Percentiles rank a stretch among this genome's conserved stretches.
These are phyloP conservation scores for Linaria vulgaris DNA, from an alignment of 257 asterid genomes.

Conservation along the genomic window DNA sequence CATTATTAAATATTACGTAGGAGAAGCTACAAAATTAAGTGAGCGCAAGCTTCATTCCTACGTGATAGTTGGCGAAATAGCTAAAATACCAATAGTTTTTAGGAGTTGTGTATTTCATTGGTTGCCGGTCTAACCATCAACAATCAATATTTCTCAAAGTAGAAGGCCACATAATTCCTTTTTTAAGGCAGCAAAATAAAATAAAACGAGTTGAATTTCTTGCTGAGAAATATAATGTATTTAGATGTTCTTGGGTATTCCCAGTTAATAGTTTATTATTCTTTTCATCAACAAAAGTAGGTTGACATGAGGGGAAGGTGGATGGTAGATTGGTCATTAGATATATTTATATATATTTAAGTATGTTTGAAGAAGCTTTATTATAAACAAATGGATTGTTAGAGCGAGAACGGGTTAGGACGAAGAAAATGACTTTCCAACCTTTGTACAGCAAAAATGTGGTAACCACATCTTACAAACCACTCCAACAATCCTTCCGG, in stretches of 20 bases:
- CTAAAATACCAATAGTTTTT: too few species aligned
- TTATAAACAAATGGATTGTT: conserved; percentile 24
- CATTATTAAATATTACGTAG: neutral
- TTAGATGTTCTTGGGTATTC: neutral
- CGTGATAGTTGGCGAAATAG: too few species aligned
- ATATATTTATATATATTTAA: conserved; percentile 27
- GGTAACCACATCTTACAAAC: conserved; percentile 50
- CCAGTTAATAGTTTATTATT: too few species aligned
- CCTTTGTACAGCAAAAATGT: conserved; percentile 62
- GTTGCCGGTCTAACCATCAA: too few species aligned
- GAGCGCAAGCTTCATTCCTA: too few species aligned
- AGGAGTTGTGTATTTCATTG: too few species aligned
- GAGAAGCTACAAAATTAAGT: too few species aligned
- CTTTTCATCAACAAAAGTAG: neutral
- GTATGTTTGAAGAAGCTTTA: conserved; percentile 39
- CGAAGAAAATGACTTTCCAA: conserved; percentile 79
- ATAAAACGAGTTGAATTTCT: too few species aligned
- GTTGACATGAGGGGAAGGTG: neutral
- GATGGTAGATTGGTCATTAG: conserved; percentile 34
- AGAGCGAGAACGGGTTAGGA: conserved; percentile 50
- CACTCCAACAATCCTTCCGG: conserved; percentile 22
- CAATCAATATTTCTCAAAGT: too few species aligned
- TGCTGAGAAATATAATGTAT: too few species aligned
- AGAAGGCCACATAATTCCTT: too few species aligned
- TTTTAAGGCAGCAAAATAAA: too few species aligned